Evolutionary conservation across 345 rosid genomes (phyloP), one percentile per base, ranked within the genome.

Genomic region (Gossypium anomalum): DNA sequence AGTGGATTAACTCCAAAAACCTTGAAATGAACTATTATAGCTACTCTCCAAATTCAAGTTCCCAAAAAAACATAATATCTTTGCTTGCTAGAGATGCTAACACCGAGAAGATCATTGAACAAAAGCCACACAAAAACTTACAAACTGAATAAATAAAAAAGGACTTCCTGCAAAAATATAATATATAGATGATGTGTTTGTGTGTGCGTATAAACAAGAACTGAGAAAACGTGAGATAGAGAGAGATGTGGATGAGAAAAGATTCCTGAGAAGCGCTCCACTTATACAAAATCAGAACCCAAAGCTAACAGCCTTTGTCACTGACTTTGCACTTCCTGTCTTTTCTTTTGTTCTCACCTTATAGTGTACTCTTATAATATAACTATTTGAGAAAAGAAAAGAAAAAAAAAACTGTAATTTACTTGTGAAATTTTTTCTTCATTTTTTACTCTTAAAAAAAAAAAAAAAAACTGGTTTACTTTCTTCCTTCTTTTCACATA

Each of bases 281-380:
- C 80, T 59, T 86, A 81, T 78, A 74, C 76, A 77, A 75, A 80
- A 71, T 69, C 76, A 78, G 70, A 85, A 64, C 74, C 72, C 69
- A 76, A 71, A 34, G 76, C 75, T 65, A 73, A 69, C 70, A 76
- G 78, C 72, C 73, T 59, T 20, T 81, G 70, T 81, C 23, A 73
- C 75, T 81, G 86, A 84, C 75, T 80, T 80, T 80, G 85, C 81
- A 77, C 84, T 88, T 82, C 78, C 87, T 86, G 88, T 86, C 86
- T 79, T 85, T 83, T 86, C 80, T 78, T 75, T 67, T 76, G 82
- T 80, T 76, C 66, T 75, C 80, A 78, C 76, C 72, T 77, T 10
- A 3, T 48, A 34, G 41, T 34, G 41, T 25, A 63, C 80, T 71
- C 74, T 65, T 20, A 27, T 29, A 0, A 63, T 34, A 27, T 7